Evolutionary conservation across 1,139 yeast genomes (phyloP).

Genomic region (Kodamaea alishanica): DNA sequence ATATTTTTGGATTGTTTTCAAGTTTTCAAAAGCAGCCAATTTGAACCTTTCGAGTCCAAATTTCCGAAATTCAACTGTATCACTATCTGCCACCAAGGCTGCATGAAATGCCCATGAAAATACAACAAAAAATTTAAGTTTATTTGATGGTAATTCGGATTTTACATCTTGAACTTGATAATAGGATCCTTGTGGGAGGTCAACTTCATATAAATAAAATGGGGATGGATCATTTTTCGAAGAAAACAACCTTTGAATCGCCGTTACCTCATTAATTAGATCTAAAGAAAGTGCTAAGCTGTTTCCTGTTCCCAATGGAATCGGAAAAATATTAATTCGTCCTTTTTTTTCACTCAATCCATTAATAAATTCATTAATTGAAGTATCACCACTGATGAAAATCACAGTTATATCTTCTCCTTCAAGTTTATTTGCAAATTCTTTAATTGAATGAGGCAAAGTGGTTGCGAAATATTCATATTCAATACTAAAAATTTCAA

Average conservation of each 20-base stretch:
- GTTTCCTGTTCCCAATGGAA: constrained; percentile 88
- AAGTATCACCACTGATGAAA: constrained; percentile 82
- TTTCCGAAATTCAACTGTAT: constrained; percentile 60
- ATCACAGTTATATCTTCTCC: constrained; percentile 39
- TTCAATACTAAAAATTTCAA: constrained; percentile 30
- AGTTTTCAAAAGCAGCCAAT: constrained; percentile 59
- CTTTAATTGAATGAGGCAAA: constrained; percentile 27
- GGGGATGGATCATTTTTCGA: constrained; percentile 22
- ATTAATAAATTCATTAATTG: constrained; percentile 73
- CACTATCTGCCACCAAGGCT: constrained; percentile 75
- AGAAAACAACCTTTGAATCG: constrained; percentile 43
- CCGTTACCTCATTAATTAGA: constrained; percentile 32
- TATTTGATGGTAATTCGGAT: constrained; percentile 14
- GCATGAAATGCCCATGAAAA: constrained; percentile 88
- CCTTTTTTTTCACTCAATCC: constrained; percentile 24
- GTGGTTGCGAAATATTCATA: constrained; percentile 42
- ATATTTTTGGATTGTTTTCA: constrained; percentile 49
- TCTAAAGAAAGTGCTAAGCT: constrained; percentile 68
- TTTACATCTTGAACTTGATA: constrained; percentile 22
- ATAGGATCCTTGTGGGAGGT: constrained; percentile 48
- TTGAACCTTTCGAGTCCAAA: constrained; percentile 66
- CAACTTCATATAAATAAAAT: constrained; percentile 52
- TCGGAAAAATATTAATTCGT: constrained; percentile 37
- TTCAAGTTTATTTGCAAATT: constrained; percentile 26
- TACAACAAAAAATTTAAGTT: constrained; percentile 58